Percentiles rank a stretch among this genome's conserved stretches.
Conservation (phyloP, 163 green algal species). For the Picocystis sp. region DNA sequence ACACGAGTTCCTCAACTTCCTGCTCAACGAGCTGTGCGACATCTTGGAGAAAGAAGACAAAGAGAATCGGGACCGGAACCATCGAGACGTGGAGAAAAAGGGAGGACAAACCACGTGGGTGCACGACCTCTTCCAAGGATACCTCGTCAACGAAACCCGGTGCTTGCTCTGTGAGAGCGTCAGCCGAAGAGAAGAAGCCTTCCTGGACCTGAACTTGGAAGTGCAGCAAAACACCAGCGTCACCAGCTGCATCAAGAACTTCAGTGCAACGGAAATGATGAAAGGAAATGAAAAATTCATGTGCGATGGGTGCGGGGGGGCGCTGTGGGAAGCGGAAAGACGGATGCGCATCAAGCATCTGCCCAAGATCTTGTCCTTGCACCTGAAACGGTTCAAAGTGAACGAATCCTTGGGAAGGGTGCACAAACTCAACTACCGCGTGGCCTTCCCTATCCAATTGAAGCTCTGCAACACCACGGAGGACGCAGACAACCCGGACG, state of each 20-base stretch:
- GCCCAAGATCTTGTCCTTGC: slow-evolving; percentile 75
- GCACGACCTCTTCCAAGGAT: slow-evolving; percentile 60
- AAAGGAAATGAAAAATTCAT: slow-evolving; percentile 87
- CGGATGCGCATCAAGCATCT: slow-evolving; percentile 62
- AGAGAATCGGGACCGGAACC: slow-evolving; percentile 1
- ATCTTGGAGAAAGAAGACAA: slow-evolving; percentile 65
- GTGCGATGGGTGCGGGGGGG: slow-evolving; percentile 72
- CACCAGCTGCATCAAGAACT: slow-evolving; percentile 72
- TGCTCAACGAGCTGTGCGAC: slow-evolving; percentile 84
- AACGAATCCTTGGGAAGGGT: slow-evolving; percentile 54
- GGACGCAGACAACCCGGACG: slow-evolving; percentile 23
- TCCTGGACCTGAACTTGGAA: slow-evolving; percentile 90
- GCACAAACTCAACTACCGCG: slow-evolving; percentile 86
- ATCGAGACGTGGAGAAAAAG: neutral
- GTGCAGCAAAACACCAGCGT: slow-evolving; percentile 84
- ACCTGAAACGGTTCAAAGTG: slow-evolving; percentile 98
- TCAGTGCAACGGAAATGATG: slow-evolving; percentile 76
- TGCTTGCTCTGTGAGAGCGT: slow-evolving; percentile 93
- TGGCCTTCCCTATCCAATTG: slow-evolving; percentile 94
- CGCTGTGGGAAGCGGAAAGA: slow-evolving; percentile 73
- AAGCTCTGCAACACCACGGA: slow-evolving; percentile 75
- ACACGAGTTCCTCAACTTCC: slow-evolving; percentile 96
- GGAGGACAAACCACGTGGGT: slow-evolving; percentile 39
- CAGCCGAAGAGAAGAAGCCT: slow-evolving; percentile 72
- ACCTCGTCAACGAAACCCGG: slow-evolving; percentile 83